Percentiles rank a stretch among this genome's conserved stretches.
phyloP scores from a whole-genome alignment of 2,329 filamentous ascomycete genomes.

The Ophiocordyceps camponoti-floridani region DNA sequence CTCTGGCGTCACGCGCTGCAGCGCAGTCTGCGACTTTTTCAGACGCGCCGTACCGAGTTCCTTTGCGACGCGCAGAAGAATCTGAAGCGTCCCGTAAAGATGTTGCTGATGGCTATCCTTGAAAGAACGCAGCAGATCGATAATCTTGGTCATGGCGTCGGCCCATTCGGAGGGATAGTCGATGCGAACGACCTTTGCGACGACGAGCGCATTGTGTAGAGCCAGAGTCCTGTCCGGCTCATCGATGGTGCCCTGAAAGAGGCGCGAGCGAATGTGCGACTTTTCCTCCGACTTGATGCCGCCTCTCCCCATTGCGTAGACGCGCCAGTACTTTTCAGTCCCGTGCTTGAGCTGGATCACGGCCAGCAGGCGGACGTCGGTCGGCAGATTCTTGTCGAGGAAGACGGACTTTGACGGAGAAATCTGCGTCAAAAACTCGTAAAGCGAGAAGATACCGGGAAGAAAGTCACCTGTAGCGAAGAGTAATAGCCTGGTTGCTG shows the following conservation, averaged over 20 bases:
- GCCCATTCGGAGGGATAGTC: constrained; percentile 84
- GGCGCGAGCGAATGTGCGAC: constrained; percentile 59
- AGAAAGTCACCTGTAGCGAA: constrained; percentile 39
- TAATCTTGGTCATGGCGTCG: constrained; percentile 39
- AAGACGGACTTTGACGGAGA: constrained; percentile 45
- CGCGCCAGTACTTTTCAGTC: constrained; percentile 83
- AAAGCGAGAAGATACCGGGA: too few species aligned
- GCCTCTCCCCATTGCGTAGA: constrained; percentile 36
- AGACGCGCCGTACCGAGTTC: constrained; percentile 71
- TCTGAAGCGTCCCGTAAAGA: constrained; percentile 53
- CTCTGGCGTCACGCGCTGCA: constrained; percentile 67
- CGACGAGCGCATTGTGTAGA: constrained; percentile 71
- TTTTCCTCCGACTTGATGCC: constrained; percentile 51
- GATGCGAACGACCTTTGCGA: constrained; percentile 74
- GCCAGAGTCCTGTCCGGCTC: constrained; percentile 63
- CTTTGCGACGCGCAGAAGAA: constrained; percentile 76
- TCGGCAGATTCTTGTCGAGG: constrained; percentile 58
- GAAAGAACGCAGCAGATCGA: constrained; percentile 40
- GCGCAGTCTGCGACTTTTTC: constrained; percentile 51
- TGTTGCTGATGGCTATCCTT: constrained; percentile 40
- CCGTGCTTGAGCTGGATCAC: constrained; percentile 94
- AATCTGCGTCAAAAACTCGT: too few species aligned
- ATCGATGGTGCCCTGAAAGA: constrained; percentile 60
- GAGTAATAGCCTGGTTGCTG: constrained; percentile 46
- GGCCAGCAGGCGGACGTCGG: constrained; percentile 70